Conservation (phyloP, 2,329 filamentous ascomycete species). For the Diaporthe eres region DNA sequence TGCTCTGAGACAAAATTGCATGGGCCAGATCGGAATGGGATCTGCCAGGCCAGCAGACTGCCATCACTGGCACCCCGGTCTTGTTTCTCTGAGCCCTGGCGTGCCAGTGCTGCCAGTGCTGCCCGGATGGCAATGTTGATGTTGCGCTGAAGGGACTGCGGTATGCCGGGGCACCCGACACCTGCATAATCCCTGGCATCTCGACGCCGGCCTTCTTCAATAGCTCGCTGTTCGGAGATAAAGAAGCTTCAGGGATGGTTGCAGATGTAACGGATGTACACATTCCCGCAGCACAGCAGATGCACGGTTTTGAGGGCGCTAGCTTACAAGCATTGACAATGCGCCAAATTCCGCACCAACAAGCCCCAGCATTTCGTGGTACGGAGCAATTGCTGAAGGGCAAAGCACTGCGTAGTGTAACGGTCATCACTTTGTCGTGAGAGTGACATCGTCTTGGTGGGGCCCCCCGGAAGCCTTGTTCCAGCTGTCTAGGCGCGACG, state of each 20-base stretch:
- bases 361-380: not conserved
- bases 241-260: not conserved
- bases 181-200: not conserved
- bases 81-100: not conserved
- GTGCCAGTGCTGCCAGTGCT: not conserved
- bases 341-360: not conserved
- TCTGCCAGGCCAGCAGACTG: not conserved
- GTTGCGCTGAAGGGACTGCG: not conserved
- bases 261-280: not conserved
- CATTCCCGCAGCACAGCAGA: not conserved
- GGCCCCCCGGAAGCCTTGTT: not conserved
- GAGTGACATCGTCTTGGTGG: slow-evolving; percentile 18
- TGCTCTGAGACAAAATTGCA: not conserved
- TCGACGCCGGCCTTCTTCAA: not conserved
- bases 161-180: not conserved
- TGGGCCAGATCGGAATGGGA: not conserved
- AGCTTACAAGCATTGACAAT: slow-evolving; percentile 5
- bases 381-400: not conserved
- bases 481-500: not conserved
- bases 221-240: not conserved
- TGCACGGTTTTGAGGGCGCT: not conserved
- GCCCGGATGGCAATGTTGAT: not conserved
- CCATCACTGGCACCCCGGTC: not conserved
- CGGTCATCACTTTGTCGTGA: slow-evolving; percentile 11
- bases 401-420: not conserved